Evolutionary conservation across 306 rosid species (phyloP), one percentile per base, ranked within the genome.

Genomic region (Prunus mume): DNA sequence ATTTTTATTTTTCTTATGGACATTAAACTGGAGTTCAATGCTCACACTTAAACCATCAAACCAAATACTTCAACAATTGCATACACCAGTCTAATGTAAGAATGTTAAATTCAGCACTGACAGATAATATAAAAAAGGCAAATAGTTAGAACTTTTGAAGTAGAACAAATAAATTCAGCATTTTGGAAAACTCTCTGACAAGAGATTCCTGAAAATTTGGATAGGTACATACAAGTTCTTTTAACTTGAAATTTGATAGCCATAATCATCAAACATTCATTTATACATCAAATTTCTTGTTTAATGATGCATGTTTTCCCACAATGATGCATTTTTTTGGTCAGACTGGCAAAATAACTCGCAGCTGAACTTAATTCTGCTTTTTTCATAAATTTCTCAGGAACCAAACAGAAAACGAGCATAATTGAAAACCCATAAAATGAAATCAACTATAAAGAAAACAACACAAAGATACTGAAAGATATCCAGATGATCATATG

Each of bases 361-460:
- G 9, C n/a, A 30, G 9, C 10, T 41, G 18, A 43, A 19, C 32
- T 5, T 4, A 30, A 19, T n/a, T n/a, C 20, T 32, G 5, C 10
- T 30, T 45, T 67, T 6, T 43, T 8, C 34, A 38, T 13, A 32
- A 65, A 19, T 70, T 51, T 25, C 73, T 12, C 13, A 52, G 27
- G 9, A 32, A 49, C 55, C 76, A 60, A 60, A 62, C 76, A 69
- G 63, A 56, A 72, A 73, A 17, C 25, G 32, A 19, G 18, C 12
- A 54, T 12, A 18, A 32, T 2, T 1, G 69, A 20, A 71, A 55
- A 9, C 11, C 66, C 55, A 24, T 5, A 8, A 56, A 9, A 57
- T 10, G 5, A 56, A 57, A 24, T 13, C 55, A 56, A 34, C 20
- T 18, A n/a, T 2, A 70, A 71, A n/a, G 20, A 54, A 30, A 11